Evolutionary conservation across 2,329 filamentous ascomycete genomes (phyloP).

Genomic region (Leptosphaerulina australis): DNA sequence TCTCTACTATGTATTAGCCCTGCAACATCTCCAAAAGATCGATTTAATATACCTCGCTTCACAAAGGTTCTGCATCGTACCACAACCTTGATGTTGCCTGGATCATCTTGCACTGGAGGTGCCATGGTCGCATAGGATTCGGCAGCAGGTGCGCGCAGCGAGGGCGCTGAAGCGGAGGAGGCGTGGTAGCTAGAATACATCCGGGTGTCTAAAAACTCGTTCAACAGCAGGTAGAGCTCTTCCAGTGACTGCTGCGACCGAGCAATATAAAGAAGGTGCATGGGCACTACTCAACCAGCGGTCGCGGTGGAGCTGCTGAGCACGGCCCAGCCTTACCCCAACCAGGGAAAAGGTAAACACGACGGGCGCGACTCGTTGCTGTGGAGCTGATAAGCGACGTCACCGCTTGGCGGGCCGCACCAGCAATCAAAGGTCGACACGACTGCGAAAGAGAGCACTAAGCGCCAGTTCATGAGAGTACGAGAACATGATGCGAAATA

Average conservation of each 20-base stretch:
- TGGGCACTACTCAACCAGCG: constrained; percentile 19
- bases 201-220: constrained; percentile 35
- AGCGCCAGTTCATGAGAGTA: background rate
- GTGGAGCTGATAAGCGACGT: constrained; percentile 33
- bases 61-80: constrained; percentile 57
- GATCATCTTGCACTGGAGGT: constrained; percentile 48
- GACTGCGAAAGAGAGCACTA: constrained; percentile 15
- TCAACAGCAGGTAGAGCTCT: constrained; percentile 31
- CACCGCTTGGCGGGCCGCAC: constrained; percentile 34
- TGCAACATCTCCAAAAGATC: background rate
- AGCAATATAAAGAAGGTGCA: constrained; percentile 42
- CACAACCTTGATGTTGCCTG: constrained; percentile 59
- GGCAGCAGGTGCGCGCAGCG: constrained; percentile 51
- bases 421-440: constrained; percentile 26
- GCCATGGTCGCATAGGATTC: constrained; percentile 44
- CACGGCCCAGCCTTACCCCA: constrained; percentile 28
- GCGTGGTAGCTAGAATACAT: constrained; percentile 42
- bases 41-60: constrained; percentile 48
- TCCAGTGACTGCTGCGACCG: constrained; percentile 34
- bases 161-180: constrained; percentile 52
- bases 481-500: background rate
- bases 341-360: constrained; percentile 40
- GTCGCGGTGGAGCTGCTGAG: constrained; percentile 20
- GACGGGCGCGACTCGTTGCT: constrained; percentile 28
- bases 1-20: constrained; percentile 63